phyloP scores from a whole-genome alignment of 2,329 filamentous ascomycete species.

The Fusarium devonianum region DNA sequence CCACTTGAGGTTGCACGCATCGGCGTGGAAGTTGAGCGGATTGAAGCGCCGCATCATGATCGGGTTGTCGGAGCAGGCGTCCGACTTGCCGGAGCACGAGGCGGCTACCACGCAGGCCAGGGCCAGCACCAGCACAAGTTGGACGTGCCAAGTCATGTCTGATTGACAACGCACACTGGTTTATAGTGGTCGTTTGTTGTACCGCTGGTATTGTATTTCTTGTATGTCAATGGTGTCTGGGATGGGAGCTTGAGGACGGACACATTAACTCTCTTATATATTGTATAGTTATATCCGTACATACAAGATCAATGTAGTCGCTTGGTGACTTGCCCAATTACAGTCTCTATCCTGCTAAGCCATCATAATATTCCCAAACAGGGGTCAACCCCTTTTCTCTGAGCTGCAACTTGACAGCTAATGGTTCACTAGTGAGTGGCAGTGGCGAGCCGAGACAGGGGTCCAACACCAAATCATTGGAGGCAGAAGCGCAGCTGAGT shows the following conservation, averaged over 20 bases:
- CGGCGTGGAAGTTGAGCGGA: conserved; percentile 6
- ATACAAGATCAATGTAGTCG: not conserved
- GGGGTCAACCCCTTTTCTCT: not conserved
- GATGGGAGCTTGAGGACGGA: not conserved
- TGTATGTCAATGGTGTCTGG: not conserved
- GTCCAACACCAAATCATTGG: not conserved
- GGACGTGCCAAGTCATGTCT: conserved; percentile 7
- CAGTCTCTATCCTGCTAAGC: not conserved
- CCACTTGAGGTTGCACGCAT: conserved; percentile 14
- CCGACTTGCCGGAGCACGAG: conserved; percentile 9
- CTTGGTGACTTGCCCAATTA: not conserved
- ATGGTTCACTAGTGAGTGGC: not conserved
- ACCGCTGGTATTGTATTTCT: not conserved
- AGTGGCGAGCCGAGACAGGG: not conserved
- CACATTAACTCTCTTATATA: not conserved
- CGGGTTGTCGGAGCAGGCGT: conserved; percentile 7
- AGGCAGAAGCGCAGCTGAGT: not conserved
- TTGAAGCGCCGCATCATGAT: conserved; percentile 4
- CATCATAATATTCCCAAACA: not conserved
- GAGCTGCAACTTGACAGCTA: not conserved
- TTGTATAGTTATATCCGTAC: not conserved
- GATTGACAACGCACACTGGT: not conserved
- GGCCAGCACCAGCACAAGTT: conserved; percentile 10
- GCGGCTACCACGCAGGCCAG: conserved; percentile 2
- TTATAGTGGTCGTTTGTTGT: conserved; percentile 1